A percentile compares a stretch with the other conserved stretches of the same genome.
These are phyloP conservation scores for Pestalotiopsis fici DNA, from an alignment of 2,329 filamentous ascomycete species.

Conservation along the genomic window DNA sequence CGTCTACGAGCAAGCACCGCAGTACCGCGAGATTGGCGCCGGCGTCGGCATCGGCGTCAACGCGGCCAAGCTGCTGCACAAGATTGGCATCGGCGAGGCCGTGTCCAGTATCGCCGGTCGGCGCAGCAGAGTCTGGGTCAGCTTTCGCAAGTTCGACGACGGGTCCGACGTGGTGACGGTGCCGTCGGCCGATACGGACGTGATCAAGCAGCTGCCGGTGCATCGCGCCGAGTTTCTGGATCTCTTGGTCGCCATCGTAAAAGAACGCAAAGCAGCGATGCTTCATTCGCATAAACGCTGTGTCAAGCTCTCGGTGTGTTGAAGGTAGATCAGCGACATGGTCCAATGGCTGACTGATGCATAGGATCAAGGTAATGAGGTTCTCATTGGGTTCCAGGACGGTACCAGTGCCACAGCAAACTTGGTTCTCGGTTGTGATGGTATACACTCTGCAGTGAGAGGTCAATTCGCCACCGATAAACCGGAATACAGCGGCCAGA, in stretches of 20 bases:
- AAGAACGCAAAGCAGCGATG: slow-evolving; percentile 18
- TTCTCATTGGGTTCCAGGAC: slow-evolving; percentile 25
- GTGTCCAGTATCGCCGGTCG: slow-evolving; percentile 29
- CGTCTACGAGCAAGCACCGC: slow-evolving; percentile 34
- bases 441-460: slow-evolving; percentile 31
- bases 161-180: slow-evolving; percentile 32
- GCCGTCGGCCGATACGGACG: slow-evolving; percentile 22
- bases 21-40: slow-evolving; percentile 35
- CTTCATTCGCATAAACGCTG: slow-evolving; percentile 27
- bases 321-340: not conserved
- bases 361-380: slow-evolving; percentile 9
- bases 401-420: slow-evolving; percentile 21
- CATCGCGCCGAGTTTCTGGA: slow-evolving; percentile 26
- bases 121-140: slow-evolving; percentile 30
- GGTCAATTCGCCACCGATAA: slow-evolving; percentile 18
- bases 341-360: not conserved
- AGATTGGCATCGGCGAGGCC: slow-evolving; percentile 31
- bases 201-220: slow-evolving; percentile 17
- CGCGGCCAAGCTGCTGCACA: slow-evolving; percentile 31
- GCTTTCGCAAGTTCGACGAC: slow-evolving; percentile 34
- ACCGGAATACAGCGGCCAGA: slow-evolving; percentile 21
- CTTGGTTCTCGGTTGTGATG: slow-evolving; percentile 32
- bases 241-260: slow-evolving; percentile 21
- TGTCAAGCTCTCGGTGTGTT: slow-evolving; percentile 13
- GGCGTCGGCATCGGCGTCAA: slow-evolving; percentile 36